A percentile compares a stretch with the other conserved stretches of the same genome.
These are phyloP conservation scores for Piedraia hortae DNA, from an alignment of 2,329 filamentous ascomycete genomes.

Conservation along the genomic window DNA sequence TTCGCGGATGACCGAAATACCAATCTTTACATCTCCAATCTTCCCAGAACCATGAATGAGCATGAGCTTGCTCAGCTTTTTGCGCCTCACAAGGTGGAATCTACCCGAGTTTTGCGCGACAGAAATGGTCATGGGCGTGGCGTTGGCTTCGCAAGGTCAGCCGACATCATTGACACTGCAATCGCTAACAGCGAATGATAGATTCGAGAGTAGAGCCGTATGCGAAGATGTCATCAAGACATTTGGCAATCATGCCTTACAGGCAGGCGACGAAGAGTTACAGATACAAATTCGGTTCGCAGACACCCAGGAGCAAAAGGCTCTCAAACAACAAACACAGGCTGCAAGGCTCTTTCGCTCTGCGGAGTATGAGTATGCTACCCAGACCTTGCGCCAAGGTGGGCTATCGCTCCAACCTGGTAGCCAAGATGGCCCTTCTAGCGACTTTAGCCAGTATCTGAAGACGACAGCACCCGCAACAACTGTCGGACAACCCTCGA, in stretches of 20 bases:
- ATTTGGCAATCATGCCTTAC: slow-evolving; percentile 43
- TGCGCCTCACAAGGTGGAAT: slow-evolving; percentile 56
- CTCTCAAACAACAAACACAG: slow-evolving; percentile 84
- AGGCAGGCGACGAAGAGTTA: slow-evolving; percentile 41
- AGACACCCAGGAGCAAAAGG: slow-evolving; percentile 88
- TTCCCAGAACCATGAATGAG: slow-evolving; percentile 78
- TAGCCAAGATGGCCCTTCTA: too few relatives aligned
- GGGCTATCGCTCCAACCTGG: slow-evolving; percentile 8
- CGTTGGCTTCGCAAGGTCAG: slow-evolving; percentile 85
- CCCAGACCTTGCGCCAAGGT: slow-evolving; percentile 11
- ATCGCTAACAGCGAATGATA: slow-evolving; percentile 16
- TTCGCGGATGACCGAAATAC: slow-evolving; percentile 74
- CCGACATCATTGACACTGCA: slow-evolving; percentile 2
- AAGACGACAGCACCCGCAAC: slow-evolving; percentile 9
- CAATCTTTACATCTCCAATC: slow-evolving; percentile 92
- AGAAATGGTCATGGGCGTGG: slow-evolving; percentile 73
- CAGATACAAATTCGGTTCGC: slow-evolving; percentile 86
- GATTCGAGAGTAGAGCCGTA: slow-evolving; percentile 67
- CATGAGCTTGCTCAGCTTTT: slow-evolving; percentile 58
- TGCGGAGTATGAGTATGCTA: slow-evolving; percentile 43
- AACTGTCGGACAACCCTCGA: too few relatives aligned
- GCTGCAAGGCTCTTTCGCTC: slow-evolving; percentile 88
- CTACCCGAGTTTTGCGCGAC: slow-evolving; percentile 84
- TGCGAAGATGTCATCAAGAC: slow-evolving; percentile 72
- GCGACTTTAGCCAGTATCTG: slow-evolving; percentile 14